Base-by-base conservation (phyloP, 345 rosid genomes). In the Euphorbia tirucalli region DNA sequence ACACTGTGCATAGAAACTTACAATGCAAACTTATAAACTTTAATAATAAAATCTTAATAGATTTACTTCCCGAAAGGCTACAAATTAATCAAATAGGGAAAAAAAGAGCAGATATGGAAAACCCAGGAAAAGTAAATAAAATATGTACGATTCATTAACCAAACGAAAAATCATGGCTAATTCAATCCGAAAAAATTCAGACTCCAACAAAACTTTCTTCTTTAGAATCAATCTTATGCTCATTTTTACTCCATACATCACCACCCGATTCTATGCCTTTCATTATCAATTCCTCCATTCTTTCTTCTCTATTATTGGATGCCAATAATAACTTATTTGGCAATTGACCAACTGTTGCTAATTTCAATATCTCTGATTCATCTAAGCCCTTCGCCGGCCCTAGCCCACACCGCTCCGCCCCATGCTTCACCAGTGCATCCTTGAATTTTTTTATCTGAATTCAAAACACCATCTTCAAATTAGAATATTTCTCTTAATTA, bases 371-470 rank as follows among this genome's bases (percentile, higher is more conserved):
- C 59, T 87, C 88, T 11, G 76, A 75, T 0, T 83, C 83, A 1
- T 86, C 83, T 54, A 89, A 75, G 13, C 92, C 95, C 66, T 83
- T 86, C 4, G 92, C 83, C 1, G 85, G 79, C 0, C 83, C 87
- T 1, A 82, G 79, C 43, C 86, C 80, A 32, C 82, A 74, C 22
- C 85, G 61, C 19, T 86, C 86, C 1, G 65, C 24, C 6, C 87
- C 82, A 43, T 89, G 72, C 82, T 87, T 89, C 0, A 71, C 85
- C 71, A 89, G 52, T 5, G 93, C 88, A 76, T 88, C 87, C 70
- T 86, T 87, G 74, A 89, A 89, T 73, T 87, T 92, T 27, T 77
- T 89, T 54, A 92, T 88, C 96, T 88, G 0, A 60, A 60, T 5
- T 50, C 18, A 25, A 10, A 16, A n/a, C 50, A 10, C 55, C 41